Conservation (phyloP, 202 grass and related monocot genomes). For the Panicum hallii region DNA sequence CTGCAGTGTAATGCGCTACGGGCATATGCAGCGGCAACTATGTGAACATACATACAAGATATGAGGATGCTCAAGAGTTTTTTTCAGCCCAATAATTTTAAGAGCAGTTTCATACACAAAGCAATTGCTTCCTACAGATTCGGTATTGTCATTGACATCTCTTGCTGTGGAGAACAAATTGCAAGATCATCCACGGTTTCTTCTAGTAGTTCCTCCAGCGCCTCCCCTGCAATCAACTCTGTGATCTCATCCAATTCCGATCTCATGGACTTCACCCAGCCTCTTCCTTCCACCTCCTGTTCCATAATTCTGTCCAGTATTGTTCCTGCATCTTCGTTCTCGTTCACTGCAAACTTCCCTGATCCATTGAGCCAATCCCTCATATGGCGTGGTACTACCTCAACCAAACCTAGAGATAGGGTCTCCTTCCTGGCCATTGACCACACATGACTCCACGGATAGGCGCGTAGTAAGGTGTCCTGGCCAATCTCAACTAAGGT, state of each 20-base stretch:
- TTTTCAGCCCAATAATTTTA: conserved; percentile 39
- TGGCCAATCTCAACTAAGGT: conserved; percentile 69
- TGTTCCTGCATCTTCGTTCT: conserved; percentile 41
- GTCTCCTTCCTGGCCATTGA: conserved; percentile 25
- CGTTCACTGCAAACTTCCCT: conserved; percentile 30
- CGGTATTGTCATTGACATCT: neutral
- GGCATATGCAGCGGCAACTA: conserved; percentile 44
- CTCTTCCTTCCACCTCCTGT: conserved; percentile 60
- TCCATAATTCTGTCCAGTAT: conserved; percentile 65
- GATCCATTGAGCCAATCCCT: conserved; percentile 58
- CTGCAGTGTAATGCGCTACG: neutral
- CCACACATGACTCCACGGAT: conserved; percentile 52
- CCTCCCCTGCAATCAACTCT: conserved; percentile 49
- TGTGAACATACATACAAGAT: conserved; percentile 27
- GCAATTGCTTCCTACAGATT: conserved; percentile 49
- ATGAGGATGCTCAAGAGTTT: conserved; percentile 35
- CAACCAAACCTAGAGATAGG: conserved; percentile 25
- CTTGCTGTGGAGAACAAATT: conserved; percentile 36
- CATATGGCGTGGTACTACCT: conserved; percentile 59
- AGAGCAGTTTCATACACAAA: conserved; percentile 28
- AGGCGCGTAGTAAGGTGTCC: conserved; percentile 42
- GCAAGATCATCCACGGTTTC: conserved; percentile 52
- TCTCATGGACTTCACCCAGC: conserved; percentile 58
- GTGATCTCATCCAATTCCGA: conserved; percentile 57
- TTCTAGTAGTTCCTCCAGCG: conserved; percentile 72